Percentiles rank a stretch among this genome's conserved stretches.
phyloP scores from a whole-genome alignment of 1,139 yeast species.

The Candida dubliniensis region DNA sequence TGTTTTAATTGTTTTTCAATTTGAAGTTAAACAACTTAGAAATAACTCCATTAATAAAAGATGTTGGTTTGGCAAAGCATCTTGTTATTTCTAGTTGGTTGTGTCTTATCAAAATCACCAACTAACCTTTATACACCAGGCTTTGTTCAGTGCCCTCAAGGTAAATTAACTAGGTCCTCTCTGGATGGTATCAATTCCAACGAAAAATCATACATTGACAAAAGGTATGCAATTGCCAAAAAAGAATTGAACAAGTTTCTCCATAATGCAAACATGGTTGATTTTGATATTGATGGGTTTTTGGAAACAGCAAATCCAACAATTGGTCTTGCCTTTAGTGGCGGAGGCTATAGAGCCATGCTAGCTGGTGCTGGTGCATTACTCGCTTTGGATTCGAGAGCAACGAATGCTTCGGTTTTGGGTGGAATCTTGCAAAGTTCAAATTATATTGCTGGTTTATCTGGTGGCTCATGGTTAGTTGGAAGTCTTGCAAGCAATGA shows the following conservation, averaged over 20 bases:
- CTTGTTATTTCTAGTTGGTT: not conserved
- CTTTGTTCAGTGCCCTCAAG: conserved; percentile 52
- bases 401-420: conserved; percentile 46
- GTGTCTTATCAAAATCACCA: conserved; percentile 36
- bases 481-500: conserved; percentile 36
- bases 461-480: conserved; percentile 43
- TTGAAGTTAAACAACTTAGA: too few relatives aligned
- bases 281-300: conserved; percentile 54
- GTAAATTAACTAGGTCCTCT: conserved; percentile 37
- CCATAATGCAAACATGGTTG: conserved; percentile 54
- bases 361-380: conserved; percentile 84
- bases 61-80: not conserved
- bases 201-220: conserved; percentile 42
- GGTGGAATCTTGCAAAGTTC: conserved; percentile 41
- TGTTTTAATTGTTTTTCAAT: too few relatives aligned
- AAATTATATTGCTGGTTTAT: conserved; percentile 37
- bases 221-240: conserved; percentile 54
- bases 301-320: conserved; percentile 29
- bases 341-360: conserved; percentile 95
- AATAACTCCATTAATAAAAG: too few relatives aligned
- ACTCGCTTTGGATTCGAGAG: conserved; percentile 76
- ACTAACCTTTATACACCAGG: conserved; percentile 68
- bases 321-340: conserved; percentile 76
- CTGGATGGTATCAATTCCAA: conserved; percentile 28
- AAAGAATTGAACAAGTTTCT: conserved; percentile 57